Conservation (phyloP, 2,329 filamentous ascomycete genomes). For the Cercospora sesami region DNA sequence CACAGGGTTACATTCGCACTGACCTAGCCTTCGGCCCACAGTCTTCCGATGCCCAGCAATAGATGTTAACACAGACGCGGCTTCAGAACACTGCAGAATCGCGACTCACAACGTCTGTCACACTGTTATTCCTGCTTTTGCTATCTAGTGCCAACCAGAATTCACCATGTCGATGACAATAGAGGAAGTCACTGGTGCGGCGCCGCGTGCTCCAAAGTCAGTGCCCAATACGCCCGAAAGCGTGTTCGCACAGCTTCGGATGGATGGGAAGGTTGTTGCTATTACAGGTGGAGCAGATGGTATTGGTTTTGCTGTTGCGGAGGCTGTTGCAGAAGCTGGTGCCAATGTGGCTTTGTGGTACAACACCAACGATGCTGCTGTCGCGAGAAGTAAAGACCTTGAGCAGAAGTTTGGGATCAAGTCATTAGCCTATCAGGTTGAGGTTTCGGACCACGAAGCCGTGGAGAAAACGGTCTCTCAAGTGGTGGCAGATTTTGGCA, state of each 20-base stretch:
- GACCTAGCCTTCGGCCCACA: not conserved
- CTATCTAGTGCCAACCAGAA: not conserved
- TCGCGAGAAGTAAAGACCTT: conserved; percentile 23
- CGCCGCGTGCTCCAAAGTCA: conserved; percentile 30
- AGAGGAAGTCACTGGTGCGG: conserved; percentile 26
- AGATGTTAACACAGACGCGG: not conserved
- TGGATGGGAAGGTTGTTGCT: conserved; percentile 76
- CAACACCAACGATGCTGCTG: conserved; percentile 68
- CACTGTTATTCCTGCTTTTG: not conserved
- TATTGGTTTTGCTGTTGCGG: conserved; percentile 83
- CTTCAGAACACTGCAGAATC: not conserved
- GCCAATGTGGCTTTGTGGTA: conserved; percentile 87
- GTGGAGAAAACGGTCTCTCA: conserved; percentile 69
- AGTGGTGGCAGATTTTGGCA: conserved; percentile 67
- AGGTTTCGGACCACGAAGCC: conserved; percentile 67
- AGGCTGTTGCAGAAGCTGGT: conserved; percentile 82
- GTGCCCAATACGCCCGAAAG: conserved; percentile 33
- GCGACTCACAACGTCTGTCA: not conserved
- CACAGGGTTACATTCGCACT: not conserved
- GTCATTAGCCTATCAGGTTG: conserved; percentile 64
- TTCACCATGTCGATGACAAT: conserved; percentile 39
- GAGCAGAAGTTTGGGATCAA: conserved; percentile 29
- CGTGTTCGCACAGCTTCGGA: conserved; percentile 60
- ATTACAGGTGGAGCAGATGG: conserved; percentile 87
- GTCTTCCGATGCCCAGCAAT: not conserved